These are phyloP conservation scores for Carex myosuroides DNA, from an alignment of 176 grass and related monocot species.

Conservation along the genomic window DNA sequence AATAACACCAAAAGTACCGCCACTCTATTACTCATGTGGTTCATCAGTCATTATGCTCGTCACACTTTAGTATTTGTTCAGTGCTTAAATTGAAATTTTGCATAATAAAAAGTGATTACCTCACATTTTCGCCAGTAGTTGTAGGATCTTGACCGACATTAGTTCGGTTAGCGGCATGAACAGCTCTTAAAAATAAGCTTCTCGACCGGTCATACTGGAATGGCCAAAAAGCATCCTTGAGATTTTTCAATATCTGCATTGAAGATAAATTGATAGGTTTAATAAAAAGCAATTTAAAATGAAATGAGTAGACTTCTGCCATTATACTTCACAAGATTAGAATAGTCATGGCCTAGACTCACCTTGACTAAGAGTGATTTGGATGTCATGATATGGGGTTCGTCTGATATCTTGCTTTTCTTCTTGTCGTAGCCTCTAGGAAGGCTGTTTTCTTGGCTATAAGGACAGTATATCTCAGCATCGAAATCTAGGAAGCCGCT, in stretches of 20 bases:
- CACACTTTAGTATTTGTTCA: not conserved
- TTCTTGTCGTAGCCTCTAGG: slow-evolving; percentile 85
- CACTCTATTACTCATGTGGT: not conserved
- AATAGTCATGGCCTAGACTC: slow-evolving; percentile 1
- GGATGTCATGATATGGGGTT: slow-evolving; percentile 73
- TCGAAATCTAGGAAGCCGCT: slow-evolving; percentile 69
- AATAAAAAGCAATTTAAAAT: not conserved
- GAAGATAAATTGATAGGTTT: not conserved
- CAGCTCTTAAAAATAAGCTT: slow-evolving; percentile 78
- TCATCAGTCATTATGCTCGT: not conserved
- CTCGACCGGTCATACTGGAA: slow-evolving; percentile 57
- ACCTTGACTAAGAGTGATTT: slow-evolving; percentile 71
- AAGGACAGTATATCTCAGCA: slow-evolving; percentile 74
- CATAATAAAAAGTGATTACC: slow-evolving; percentile 24
- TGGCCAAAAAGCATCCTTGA: slow-evolving; percentile 84
- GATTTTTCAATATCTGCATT: slow-evolving; percentile 63
- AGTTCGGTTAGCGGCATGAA: slow-evolving; percentile 45
- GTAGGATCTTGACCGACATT: slow-evolving; percentile 30
- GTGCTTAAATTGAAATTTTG: not conserved
- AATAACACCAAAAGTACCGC: not conserved
- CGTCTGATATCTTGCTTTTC: slow-evolving; percentile 48
- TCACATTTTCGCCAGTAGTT: slow-evolving; percentile 38
- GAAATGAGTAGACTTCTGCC: not conserved
- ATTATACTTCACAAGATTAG: not conserved
- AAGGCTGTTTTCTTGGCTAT: slow-evolving; percentile 36